Conservation (phyloP, 371 early-diverging fungal genomes). For the Synchytrium microbalum region DNA sequence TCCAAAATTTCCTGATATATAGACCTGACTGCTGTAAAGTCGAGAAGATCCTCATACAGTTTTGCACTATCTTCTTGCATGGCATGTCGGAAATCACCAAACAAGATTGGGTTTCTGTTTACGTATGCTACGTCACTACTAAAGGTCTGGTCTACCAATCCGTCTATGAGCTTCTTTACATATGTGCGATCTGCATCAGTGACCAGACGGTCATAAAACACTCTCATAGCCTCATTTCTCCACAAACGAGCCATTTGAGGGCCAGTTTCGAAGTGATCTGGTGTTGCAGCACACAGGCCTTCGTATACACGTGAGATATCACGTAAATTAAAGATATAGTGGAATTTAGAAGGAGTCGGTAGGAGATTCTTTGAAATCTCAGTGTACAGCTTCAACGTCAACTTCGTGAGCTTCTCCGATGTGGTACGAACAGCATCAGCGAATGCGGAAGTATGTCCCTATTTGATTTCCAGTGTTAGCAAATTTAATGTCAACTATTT, state of each 20-base stretch:
- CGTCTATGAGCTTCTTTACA: constrained; percentile 42
- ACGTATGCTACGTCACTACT: constrained; percentile 38
- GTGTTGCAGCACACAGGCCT: constrained; percentile 40
- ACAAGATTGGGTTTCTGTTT: constrained; percentile 40
- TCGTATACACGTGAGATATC: constrained; percentile 52
- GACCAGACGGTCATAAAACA: constrained; percentile 47
- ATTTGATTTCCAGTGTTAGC: constrained; percentile 14
- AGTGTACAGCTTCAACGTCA: constrained; percentile 30
- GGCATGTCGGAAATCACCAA: constrained; percentile 51
- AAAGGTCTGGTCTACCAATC: constrained; percentile 42
- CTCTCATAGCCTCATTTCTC: constrained; percentile 47
- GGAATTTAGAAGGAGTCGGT: constrained; percentile 54
- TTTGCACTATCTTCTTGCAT: constrained; percentile 45
- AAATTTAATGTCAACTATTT: constrained; percentile 19
- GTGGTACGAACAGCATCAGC: constrained; percentile 26
- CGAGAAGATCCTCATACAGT: constrained; percentile 50
- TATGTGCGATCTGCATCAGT: constrained; percentile 41
- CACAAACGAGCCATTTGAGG: constrained; percentile 42
- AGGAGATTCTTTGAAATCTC: constrained; percentile 42
- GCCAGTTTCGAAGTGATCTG: constrained; percentile 37
- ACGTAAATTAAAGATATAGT: constrained; percentile 57
- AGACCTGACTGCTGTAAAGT: constrained; percentile 46
- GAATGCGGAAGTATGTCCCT: constrained; percentile 42
- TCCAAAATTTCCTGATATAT: constrained; percentile 49
- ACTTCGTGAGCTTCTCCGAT: constrained; percentile 9